Base-by-base conservation (phyloP, 352 stramenopile genomes). In the Paralagenidium karlingii region DNA sequence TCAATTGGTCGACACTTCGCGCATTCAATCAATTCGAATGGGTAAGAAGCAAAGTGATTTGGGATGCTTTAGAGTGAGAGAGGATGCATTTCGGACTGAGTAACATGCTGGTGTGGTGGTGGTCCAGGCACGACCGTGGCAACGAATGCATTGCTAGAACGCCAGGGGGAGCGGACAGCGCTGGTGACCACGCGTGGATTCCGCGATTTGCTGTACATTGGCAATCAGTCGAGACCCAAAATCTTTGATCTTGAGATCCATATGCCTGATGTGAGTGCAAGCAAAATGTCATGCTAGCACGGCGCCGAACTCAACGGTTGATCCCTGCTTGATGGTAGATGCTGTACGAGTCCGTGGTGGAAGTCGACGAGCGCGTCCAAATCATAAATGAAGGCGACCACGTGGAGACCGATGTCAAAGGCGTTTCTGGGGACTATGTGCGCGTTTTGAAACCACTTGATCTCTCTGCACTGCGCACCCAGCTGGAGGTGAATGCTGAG, bases 141-240 rank as follows among this genome's bases (percentile, higher is more conserved):
- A 2, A 99, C 96, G n/a, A 99, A 99, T 56, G 96, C 95, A 5
- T 66, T 99, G 52, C 60, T 99, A 24, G 96, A 99, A 63, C 68
- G 95, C 32, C 70, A 98, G 40, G 96, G 96, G 16, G 92, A 97
- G 51, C 69, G 79, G 15, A 97, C 88, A 45, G 94, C 84, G 34
- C 68, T 99, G 2, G 60, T 99, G 6, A 97, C 87, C 9, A 99
- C 94, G 8, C 67, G 88, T 42, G 94, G 95, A 29, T 98, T 99
- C 63, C 67, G 68, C 28, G 95, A 99, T 62, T 58, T 99, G 39
- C 70, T 99, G 18, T 91, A 96, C 60, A 99, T 99, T 66, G 95
- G 95, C 22, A 98, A 98, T 63, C 96, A 99, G 64, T 90, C 87
- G n/a, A 80, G 96, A 18, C 88, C 89, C 8, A 85, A 97, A 57